Evolutionary conservation across 768 basidiomycete species (phyloP), one percentile per base, ranked within the genome.

Genomic region (Naematelia aurantialba): DNA sequence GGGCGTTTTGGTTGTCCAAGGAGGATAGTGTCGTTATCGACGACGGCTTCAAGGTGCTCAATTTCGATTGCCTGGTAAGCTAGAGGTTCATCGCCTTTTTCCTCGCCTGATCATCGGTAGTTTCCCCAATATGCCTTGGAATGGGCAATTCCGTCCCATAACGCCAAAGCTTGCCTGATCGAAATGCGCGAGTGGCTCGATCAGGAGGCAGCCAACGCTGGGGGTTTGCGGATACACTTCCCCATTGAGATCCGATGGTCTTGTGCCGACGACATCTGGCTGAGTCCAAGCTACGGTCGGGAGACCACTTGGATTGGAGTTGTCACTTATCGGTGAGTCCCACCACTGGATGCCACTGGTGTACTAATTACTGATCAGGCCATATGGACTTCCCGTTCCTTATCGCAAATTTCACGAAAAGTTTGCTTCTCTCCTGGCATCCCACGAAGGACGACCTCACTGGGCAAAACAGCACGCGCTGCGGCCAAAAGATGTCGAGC

Each of bases 261-360:
- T 45, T 85, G 85, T 13, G 81, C 82, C 22, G 96, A 98, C 76
- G 89, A 96, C 70, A 89, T 96, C 53, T 97, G 90, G 90, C 81
- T 99, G 29, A 91, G 89, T 74, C 96, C 96, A 1, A 87, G 87
- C 70, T 85, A 84, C 71, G 87, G 86, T 53, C 82, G 85, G 57
- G 80, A 79, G 73, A 92, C 88, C 5, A 88, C 87, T 66, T 99
- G 92, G 89, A 89, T 99, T 60, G 96, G 96, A n/a, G 85, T 98
- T 53, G 84, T 96, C n/a, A 90, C 93, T 72, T 99, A 86, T 80
- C 91, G 90, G 94, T 97, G 58, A 70, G 89, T 78, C 5, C 22
- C 52, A 39, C 30, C 51, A 29, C 31, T 44, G 13, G 53, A 22
- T 30, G 27, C 63, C 34, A 39, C 34, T 39, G 34, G 49, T 30